Conservation (phyloP, 371 early-diverging fungal genomes). For the Chytridiales sp. region DNA sequence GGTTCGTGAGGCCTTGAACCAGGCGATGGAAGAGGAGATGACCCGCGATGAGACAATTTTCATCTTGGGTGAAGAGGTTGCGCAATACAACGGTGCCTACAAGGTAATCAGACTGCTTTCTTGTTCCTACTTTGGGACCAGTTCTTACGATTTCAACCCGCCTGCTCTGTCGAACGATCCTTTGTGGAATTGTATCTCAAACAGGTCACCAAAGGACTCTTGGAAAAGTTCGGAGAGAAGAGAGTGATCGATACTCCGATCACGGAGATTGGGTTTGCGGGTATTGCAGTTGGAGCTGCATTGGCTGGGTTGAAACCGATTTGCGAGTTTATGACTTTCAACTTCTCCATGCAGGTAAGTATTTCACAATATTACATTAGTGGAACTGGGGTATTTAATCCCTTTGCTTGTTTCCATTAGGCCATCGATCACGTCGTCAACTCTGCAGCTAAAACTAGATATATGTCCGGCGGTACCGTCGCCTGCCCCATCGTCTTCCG, state of each 20-base stretch:
- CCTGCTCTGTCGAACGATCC: neutral
- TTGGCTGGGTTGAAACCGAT: slow-evolving; percentile 96
- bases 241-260: slow-evolving; percentile 99
- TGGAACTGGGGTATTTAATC: neutral
- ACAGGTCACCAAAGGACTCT: slow-evolving; percentile 95
- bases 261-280: slow-evolving; percentile 99
- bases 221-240: slow-evolving; percentile 96
- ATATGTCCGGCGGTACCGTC: slow-evolving; percentile 97
- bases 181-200: neutral
- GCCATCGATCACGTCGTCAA: slow-evolving; percentile 99
- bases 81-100: slow-evolving; percentile 97
- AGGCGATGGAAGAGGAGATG: slow-evolving; percentile 98
- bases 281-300: slow-evolving; percentile 97
- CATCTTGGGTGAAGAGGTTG: slow-evolving; percentile 95
- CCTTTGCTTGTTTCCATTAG: slow-evolving; percentile 41
- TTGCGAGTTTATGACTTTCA: slow-evolving; percentile 99
- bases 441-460: slow-evolving; percentile 97
- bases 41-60: slow-evolving; percentile 86
- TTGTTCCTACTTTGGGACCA: neutral
- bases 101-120: slow-evolving; percentile 65
- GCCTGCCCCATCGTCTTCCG: slow-evolving; percentile 98
- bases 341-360: slow-evolving; percentile 98
- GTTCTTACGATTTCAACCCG: slow-evolving; percentile 2
- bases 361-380: neutral
- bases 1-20: slow-evolving; percentile 98